These are phyloP conservation scores for Tricladium varicosporioides DNA, from an alignment of 2,329 filamentous ascomycete species.

Conservation along the genomic window DNA sequence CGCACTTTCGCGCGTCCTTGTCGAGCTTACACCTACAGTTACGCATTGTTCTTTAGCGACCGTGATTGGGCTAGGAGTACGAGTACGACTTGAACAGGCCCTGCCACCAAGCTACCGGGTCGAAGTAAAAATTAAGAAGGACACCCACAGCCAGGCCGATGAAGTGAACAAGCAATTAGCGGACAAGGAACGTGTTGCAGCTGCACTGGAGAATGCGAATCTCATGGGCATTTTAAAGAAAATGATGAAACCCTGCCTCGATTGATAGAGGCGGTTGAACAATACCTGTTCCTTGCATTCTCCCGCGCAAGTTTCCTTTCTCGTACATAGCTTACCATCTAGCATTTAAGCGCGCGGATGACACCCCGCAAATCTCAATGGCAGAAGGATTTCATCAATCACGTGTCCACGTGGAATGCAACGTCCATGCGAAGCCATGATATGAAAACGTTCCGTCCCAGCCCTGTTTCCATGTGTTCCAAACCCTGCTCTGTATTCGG, in stretches of 20 bases:
- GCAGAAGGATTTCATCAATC: not conserved
- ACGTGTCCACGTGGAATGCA: not conserved
- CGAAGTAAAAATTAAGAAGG: constrained; percentile 92
- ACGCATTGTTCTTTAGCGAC: constrained; percentile 96
- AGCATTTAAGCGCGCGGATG: constrained; percentile 3
- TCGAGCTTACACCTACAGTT: constrained; percentile 93
- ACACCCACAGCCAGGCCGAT: constrained; percentile 91
- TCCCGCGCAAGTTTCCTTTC: not conserved
- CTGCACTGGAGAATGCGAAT: constrained; percentile 89
- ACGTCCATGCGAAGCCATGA: not conserved
- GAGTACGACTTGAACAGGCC: constrained; percentile 86
- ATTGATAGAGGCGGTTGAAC: not conserved
- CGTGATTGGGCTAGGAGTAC: constrained; percentile 89
- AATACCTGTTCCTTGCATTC: too few relatives aligned
- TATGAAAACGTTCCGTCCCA: constrained; percentile 5
- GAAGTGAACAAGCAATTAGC: constrained; percentile 96
- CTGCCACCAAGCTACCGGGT: constrained; percentile 89
- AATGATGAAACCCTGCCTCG: constrained; percentile 79
- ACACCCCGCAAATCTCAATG: not conserved
- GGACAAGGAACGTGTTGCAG: constrained; percentile 95
- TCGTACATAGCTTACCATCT: constrained; percentile 1
- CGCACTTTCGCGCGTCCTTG: constrained; percentile 70
- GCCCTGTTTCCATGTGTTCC: constrained; percentile 7
- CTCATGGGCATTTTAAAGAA: constrained; percentile 85
- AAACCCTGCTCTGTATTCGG: not conserved